phyloP scores from a whole-genome alignment of 306 rosid species.

The Ceratonia siliqua region DNA sequence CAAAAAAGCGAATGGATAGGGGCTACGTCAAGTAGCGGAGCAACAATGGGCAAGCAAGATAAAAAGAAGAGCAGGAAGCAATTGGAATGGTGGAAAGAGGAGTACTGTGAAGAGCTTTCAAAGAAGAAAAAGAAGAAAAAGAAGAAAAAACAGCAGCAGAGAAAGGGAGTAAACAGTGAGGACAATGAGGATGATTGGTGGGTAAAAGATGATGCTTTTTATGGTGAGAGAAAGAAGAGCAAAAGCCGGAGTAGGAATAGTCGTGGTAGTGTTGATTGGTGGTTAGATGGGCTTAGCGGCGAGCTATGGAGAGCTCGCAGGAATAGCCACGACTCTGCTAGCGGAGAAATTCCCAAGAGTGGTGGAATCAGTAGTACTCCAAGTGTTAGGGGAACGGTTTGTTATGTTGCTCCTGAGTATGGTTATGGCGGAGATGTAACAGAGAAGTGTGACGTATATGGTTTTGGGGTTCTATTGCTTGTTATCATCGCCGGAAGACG shows the following conservation, averaged over 20 bases:
- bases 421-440: constrained; percentile 64
- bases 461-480: constrained; percentile 75
- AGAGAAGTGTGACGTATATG: constrained; percentile 81
- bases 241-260: constrained; percentile 56
- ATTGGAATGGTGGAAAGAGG: constrained; percentile 95
- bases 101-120: constrained; percentile 65
- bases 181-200: constrained; percentile 47
- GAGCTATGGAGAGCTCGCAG: constrained; percentile 48
- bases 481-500: constrained; percentile 82
- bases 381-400: constrained; percentile 86
- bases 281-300: constrained; percentile 72
- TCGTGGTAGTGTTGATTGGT: constrained; percentile 66
- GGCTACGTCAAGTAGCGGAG: constrained; percentile 36
- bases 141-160: constrained; percentile 42
- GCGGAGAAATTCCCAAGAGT: constrained; percentile 69
- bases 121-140: constrained; percentile 61
- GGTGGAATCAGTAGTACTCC: constrained; percentile 74
- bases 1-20: constrained; percentile 39
- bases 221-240: constrained; percentile 45
- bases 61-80: constrained; percentile 58
- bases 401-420: constrained; percentile 85
- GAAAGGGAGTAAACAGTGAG: constrained; percentile 28
- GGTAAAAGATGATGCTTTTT: constrained; percentile 52
- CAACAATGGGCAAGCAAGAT: constrained; percentile 29
- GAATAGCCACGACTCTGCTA: constrained; percentile 54